These are phyloP conservation scores for Meira nashicola DNA, from an alignment of 1,284 basidiomycete species.

Conservation along the genomic window DNA sequence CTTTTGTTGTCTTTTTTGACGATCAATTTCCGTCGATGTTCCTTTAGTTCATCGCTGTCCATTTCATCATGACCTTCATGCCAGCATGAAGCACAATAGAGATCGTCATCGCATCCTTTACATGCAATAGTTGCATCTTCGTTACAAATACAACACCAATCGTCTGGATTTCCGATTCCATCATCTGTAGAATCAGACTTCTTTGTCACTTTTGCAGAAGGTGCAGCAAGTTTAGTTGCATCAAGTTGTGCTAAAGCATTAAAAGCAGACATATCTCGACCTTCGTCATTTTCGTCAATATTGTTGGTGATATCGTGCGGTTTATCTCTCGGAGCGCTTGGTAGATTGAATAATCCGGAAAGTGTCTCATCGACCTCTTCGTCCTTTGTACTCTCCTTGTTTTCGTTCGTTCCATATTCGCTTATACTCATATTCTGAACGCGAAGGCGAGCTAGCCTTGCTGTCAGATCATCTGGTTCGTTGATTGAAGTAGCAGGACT, in stretches of 20 bases:
- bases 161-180: slow-evolving; percentile 5
- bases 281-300: background rate
- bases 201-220: background rate
- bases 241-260: slow-evolving; percentile 5
- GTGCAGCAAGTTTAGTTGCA: slow-evolving; percentile 1
- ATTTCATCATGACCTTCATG: slow-evolving; percentile 10
- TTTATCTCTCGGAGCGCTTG: slow-evolving; percentile 4
- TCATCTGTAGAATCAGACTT: background rate
- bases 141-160: slow-evolving; percentile 15
- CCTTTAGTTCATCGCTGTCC: slow-evolving; percentile 4
- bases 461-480: background rate
- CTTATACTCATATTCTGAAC: too few relatives aligned
- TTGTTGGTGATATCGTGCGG: background rate
- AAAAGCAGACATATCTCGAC: background rate
- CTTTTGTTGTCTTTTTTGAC: background rate
- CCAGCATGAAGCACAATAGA: slow-evolving; percentile 11
- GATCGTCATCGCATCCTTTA: slow-evolving; percentile 11
- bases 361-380: slow-evolving; percentile 3
- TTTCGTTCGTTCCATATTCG: background rate
- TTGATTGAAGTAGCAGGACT: background rate
- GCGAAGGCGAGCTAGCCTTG: background rate
- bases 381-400: background rate
- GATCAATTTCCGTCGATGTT: slow-evolving; percentile 3
- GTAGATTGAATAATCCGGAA: slow-evolving; percentile 3
- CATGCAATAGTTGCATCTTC: slow-evolving; percentile 7